phyloP scores from a whole-genome alignment of 352 stramenopile species.

The Pythium folliculosum region DNA sequence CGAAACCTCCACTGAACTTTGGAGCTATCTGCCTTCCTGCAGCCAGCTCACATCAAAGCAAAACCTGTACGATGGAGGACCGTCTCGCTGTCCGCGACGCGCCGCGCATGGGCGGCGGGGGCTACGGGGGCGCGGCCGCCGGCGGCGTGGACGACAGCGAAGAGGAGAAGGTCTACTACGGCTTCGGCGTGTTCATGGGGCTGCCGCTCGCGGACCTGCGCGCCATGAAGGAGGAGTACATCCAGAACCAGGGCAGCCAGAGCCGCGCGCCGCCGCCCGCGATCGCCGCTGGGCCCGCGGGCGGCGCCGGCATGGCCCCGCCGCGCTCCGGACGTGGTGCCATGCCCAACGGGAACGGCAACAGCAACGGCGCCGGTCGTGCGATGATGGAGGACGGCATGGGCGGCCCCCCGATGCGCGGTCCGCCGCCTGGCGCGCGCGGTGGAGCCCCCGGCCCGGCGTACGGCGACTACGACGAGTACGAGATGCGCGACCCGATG shows the following conservation, averaged over 20 bases:
- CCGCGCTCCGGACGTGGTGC: neutral
- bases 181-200: conserved; percentile 88
- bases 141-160: conserved; percentile 56
- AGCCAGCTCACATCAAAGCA: conserved; percentile 8
- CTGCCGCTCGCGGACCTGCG: conserved; percentile 82
- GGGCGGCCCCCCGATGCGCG: conserved; percentile 6
- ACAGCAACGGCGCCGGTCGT: neutral
- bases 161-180: conserved; percentile 88
- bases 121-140: conserved; percentile 1
- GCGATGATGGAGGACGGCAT: neutral
- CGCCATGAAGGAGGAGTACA: conserved; percentile 81
- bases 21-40: neutral
- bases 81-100: conserved; percentile 36
- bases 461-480: conserved; percentile 26
- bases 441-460: neutral
- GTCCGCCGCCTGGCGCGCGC: neutral
- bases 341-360: neutral
- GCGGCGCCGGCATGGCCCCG: neutral
- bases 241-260: conserved; percentile 42
- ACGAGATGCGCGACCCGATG: conserved; percentile 35
- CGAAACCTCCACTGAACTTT: neutral
- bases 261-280: conserved; percentile 22
- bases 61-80: conserved; percentile 38
- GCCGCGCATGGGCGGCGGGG: conserved; percentile 10
- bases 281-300: conserved; percentile 10